Base-by-base conservation (phyloP, 345 rosid genomes). In the Hibiscus syriacus region DNA sequence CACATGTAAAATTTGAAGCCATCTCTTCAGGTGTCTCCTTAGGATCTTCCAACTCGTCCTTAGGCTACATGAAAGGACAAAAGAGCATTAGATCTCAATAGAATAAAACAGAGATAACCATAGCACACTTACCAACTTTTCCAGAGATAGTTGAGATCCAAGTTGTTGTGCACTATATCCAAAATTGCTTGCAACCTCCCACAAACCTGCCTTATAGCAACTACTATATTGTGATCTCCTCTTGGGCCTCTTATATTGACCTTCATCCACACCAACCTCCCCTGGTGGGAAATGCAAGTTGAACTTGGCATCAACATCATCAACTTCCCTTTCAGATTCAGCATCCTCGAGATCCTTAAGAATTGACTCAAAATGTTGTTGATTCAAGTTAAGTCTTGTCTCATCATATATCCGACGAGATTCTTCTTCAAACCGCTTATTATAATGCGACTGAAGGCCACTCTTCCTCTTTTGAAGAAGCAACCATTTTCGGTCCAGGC, bases 231-330 rank as follows among this genome's bases (percentile, higher is more conserved):
- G 89, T 17, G 99, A 87, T 81, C 75, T 91, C 80, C 99, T 81
- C 75, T 84, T 91, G 55, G 99, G 99, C 75, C 99, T 86, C 85
- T 94, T 94, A 78, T 77, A 94, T 66, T 84, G 85, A 20, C 99
- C 99, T 77, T 89, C 98, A 72, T 91, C 96, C 59, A 78, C 76
- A 62, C 86, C 97, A 67, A 82, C 80, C 81, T 94, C 99, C 46
- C 99, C 96, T 0, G 93, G 85, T 20, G 99, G 98, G 72, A 94
- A 94, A 83, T 94, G 93, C 84, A 94, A 80, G 84, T 89, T 87
- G 76, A 94, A 94, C 81, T 94, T 94, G 22, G 87, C 80, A 73
- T 94, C 99, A 53, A 94, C 96, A 80, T 94, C 99, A 78, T 94
- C 97, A 73, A 94, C 92, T 83, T 94, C 98, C 80, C 96, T 85